Base-by-base conservation (phyloP, 2,329 filamentous ascomycete genomes). In the Colletotrichum ledebouriae region DNA sequence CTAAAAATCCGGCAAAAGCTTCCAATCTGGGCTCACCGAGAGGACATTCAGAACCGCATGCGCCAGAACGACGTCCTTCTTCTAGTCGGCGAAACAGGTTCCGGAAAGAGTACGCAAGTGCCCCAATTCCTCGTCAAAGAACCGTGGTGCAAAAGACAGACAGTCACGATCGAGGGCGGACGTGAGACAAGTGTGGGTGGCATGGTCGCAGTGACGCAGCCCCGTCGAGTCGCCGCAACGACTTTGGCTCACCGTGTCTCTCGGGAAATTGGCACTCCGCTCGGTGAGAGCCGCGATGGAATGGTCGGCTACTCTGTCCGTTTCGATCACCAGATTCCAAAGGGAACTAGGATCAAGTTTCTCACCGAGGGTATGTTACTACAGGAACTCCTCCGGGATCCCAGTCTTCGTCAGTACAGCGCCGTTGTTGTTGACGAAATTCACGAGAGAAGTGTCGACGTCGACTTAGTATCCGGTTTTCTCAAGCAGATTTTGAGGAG, bases 311-410 rank as follows among this genome's bases (percentile, higher is more conserved):
- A 98, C 77, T 95, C 93, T 4, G 95, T 99, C 39, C 91, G 96
- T 63, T 99, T 99, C 75, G 96, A 99, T 73, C 93, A 94, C 69
- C 90, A 92, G 12, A 89, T 93, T 0, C 92, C 93, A n/a, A 88
- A 88, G 20, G 91, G 89, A n/a, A 93, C 93, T 4, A 90, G 87
- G 74, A 91, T 99, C 80, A 98, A 98, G 76, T 99, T 94, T 74
- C 82, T 99, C 71, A 99, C 96, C 0, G 97, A 99, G 78, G 96
- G 96, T 74, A 98, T 97, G 90, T 84, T 99, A 59, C 84, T 99
- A 13, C 94, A 98, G 77, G 97, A 99, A 79, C 91, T 99, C 79
- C 80, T 99, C 68, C 87, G 91, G 60, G 96, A 99, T 77, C 93
- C 93, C 1, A 85, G 90, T 74, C 84, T 99, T 75, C 88, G 87